Conservation (phyloP, 768 basidiomycete species). For the Termitomyces heimii region DNA sequence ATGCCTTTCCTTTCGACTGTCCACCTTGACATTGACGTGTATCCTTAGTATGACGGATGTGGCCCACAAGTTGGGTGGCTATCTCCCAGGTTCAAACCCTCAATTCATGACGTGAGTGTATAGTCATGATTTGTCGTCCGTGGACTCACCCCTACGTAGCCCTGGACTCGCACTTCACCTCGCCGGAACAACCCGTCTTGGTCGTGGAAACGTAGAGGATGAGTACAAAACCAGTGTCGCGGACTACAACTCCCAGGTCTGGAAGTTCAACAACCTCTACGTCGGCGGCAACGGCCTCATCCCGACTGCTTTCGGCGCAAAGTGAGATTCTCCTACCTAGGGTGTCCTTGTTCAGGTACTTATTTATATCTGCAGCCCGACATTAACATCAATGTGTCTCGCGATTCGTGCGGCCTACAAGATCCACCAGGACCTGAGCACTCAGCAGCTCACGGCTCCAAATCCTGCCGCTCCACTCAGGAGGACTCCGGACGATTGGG, state of each 20-base stretch:
- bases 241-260: neutral
- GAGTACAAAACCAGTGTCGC: neutral
- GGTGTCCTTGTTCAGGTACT: neutral
- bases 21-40: neutral
- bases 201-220: neutral
- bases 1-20: too few relatives aligned
- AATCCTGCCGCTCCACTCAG: neutral
- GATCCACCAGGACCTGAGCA: neutral
- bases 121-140: too few relatives aligned
- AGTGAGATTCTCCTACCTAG: neutral
- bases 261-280: neutral
- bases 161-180: neutral
- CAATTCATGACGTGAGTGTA: neutral
- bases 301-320: neutral
- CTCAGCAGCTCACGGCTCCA: neutral
- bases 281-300: neutral
- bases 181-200: neutral
- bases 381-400: neutral
- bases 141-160: too few relatives aligned
- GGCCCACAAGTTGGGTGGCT: neutral
- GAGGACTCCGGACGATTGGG: neutral
- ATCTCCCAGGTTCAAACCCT: neutral
- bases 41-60: neutral
- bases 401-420: neutral
- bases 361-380: neutral